Evolutionary conservation across 257 asterid species (phyloP).

Genomic region (Fraxinus anomala): DNA sequence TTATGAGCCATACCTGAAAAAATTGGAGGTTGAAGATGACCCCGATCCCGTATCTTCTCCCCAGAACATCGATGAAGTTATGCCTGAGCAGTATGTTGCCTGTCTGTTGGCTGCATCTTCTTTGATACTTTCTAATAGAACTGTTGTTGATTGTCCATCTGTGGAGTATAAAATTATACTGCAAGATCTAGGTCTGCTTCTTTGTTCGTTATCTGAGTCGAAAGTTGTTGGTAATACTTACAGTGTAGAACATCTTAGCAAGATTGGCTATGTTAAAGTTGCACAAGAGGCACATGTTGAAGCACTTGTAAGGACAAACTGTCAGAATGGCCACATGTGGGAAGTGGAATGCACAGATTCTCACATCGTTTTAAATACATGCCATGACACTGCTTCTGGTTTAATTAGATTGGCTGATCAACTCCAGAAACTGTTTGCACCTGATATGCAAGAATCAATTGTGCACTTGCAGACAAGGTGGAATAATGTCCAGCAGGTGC

Average conservation of each 20-base stretch:
- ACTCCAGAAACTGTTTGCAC: conserved; percentile 84
- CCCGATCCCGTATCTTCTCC: conserved; percentile 33
- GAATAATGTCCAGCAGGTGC: conserved; percentile 67
- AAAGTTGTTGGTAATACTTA: conserved; percentile 42
- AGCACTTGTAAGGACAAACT: conserved; percentile 62
- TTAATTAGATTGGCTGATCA: conserved; percentile 71
- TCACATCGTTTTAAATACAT: conserved; percentile 63
- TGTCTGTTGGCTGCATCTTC: conserved; percentile 89
- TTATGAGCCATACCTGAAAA: conserved; percentile 71
- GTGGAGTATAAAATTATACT: conserved; percentile 61
- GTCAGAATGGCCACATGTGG: conserved; percentile 66
- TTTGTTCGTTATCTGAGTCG: conserved; percentile 49
- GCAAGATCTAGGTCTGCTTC: conserved; percentile 84
- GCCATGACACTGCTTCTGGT: conserved; percentile 81
- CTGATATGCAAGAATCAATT: conserved; percentile 78
- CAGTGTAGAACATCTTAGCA: conserved; percentile 66
- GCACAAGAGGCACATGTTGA: conserved; percentile 77
- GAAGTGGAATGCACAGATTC: conserved; percentile 78
- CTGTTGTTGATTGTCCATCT: conserved; percentile 42
- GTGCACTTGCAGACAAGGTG: conserved; percentile 96
- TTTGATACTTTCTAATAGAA: conserved; percentile 61
- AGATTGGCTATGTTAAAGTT: conserved; percentile 81
- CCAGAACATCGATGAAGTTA: conserved; percentile 33
- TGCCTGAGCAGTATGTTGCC: conserved; percentile 53
- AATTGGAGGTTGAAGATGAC: conserved; percentile 28